Evolutionary conservation across 129 eudicot species (phyloP), one percentile per base, ranked within the genome.

Genomic region (Kitagawia praeruptora): DNA sequence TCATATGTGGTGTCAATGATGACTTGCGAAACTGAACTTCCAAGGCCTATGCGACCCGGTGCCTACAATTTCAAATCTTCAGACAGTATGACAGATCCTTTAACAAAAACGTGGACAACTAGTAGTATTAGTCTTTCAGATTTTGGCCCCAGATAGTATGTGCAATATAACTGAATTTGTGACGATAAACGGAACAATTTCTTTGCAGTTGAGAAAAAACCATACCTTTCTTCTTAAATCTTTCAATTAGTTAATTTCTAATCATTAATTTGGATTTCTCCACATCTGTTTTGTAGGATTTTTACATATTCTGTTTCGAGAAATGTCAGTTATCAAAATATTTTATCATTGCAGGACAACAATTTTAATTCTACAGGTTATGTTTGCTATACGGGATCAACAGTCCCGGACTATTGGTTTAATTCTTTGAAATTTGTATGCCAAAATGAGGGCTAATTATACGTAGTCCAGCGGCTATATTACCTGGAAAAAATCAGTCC

Each of bases 41-140:
- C 82, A 58, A 70, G 47, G 56, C 87, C 90, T 61, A 81, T 51
- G 39, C 83, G 79, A 54, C 87, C 87, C 16, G 84, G 81, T n/a
- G 69, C 34, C 37, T 61, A 61, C 69, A 61, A 61, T 37, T 61
- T 61, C 34, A 61, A 61, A 61, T 61, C 69, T 25, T 61, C 69
- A 61, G 69, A 61, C 31, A 61, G 69, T 9, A 61, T 61, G 69
- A 61, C 69, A n/a, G 13, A 61, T 61, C 69, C 69, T 9, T 25
- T 61, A 61, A 61, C 69, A n/a, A 61, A 25, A 61, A 61, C 69
- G 4, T 61, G 69, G 69, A n/a, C 69, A 61, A 0, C 69, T 16
- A 61, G 11, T 61, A 61, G 69, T 9, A 61, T 61, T n/a, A 61
- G 69, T n/a, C 2, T 61, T 61, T 2, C 69, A 10, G 69, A 61